Percentiles rank a stretch among this genome's conserved stretches.
Conservation (phyloP, 2,329 filamentous ascomycete genomes). For the Xylaria digitata region DNA sequence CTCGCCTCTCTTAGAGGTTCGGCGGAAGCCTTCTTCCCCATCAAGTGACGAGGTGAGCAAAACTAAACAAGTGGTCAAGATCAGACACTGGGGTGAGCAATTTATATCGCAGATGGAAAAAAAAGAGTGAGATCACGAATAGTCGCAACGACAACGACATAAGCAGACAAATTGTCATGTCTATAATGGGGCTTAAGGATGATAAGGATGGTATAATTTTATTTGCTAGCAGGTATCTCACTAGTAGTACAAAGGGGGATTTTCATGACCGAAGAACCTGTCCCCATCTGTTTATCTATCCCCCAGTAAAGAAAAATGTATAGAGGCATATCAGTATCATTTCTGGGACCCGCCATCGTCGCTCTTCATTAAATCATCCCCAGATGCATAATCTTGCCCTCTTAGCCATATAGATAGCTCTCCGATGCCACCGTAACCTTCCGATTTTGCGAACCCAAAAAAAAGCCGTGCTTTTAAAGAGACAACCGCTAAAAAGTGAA, state of each 20-base stretch:
- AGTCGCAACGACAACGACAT: neutral
- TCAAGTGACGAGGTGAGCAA: neutral
- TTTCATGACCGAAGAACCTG: neutral
- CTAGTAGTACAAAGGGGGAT: slow-evolving; percentile 26
- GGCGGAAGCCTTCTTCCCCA: neutral
- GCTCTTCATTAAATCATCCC: slow-evolving; percentile 31
- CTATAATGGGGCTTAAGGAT: neutral
- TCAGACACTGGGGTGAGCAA: neutral
- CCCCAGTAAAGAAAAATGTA: neutral
- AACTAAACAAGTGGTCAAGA: neutral
- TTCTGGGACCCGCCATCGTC: slow-evolving; percentile 19
- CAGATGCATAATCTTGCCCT: slow-evolving; percentile 1
- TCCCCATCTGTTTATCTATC: slow-evolving; percentile 5
- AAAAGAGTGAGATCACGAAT: neutral
- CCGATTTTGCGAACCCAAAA: slow-evolving; percentile 17
- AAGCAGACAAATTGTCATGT: neutral
- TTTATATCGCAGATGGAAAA: neutral
- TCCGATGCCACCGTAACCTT: slow-evolving; percentile 5
- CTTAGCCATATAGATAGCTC: slow-evolving; percentile 10
- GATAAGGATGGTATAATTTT: neutral
- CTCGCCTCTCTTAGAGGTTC: no score
- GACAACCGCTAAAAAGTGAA: neutral
- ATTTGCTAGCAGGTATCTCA: slow-evolving; percentile 5
- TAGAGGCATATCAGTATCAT: neutral
- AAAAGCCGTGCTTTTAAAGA: neutral